Conservation (phyloP, 257 asterid genomes). For the Solanum habrochaites region DNA sequence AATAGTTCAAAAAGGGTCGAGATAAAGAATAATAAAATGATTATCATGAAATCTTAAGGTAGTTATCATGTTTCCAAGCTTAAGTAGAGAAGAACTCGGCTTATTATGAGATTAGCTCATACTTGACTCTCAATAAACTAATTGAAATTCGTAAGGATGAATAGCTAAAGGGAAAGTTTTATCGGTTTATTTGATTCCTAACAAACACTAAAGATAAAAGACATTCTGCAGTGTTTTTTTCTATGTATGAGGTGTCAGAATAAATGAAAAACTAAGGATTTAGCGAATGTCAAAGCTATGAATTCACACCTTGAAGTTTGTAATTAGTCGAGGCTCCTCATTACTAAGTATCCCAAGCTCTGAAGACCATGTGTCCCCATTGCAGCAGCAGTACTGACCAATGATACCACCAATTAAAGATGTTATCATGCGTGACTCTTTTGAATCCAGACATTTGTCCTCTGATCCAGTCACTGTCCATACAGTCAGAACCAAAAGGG, state of each 20-base stretch:
- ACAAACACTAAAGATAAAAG: neutral
- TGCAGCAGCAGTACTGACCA: conserved; percentile 92
- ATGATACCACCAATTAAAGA: conserved; percentile 61
- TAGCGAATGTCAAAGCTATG: neutral
- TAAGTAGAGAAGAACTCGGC: neutral
- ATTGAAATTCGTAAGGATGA: neutral
- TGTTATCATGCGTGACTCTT: conserved; percentile 50
- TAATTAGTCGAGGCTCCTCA: conserved; percentile 76
- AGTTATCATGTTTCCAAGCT: neutral
- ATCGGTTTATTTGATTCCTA: neutral
- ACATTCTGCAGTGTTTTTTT: neutral
- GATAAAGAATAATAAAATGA: neutral
- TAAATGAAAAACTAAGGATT: neutral
- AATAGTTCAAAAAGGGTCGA: neutral
- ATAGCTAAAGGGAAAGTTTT: neutral
- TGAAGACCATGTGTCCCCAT: conserved; percentile 98
- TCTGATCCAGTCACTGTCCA: conserved; percentile 56
- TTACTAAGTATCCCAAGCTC: conserved; percentile 93
- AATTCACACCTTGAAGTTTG: conserved; percentile 65
- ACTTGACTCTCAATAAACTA: neutral
- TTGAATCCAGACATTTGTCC: conserved; percentile 76
- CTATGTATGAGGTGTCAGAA: neutral
- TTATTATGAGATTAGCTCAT: neutral
- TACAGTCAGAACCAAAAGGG: conserved; percentile 42
- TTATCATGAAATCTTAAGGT: neutral